Evolutionary conservation across 495 filamentous ascomycete genomes (phyloP).

Genomic region (Neurospora sp.): DNA sequence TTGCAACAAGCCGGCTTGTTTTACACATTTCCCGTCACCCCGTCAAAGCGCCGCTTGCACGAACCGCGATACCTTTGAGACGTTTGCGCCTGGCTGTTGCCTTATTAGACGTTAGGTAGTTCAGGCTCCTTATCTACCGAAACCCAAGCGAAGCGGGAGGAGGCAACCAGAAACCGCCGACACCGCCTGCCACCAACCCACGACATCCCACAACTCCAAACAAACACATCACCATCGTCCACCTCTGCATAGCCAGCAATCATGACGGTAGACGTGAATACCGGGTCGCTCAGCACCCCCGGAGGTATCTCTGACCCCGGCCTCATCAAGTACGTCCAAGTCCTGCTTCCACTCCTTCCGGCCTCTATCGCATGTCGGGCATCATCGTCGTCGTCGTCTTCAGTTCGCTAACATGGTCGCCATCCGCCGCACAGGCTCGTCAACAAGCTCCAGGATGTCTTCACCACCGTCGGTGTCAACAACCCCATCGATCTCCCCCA

Average conservation of each 20-base stretch:
- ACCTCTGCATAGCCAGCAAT: slow-evolving; percentile 5
- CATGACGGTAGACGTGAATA: slow-evolving; percentile 20
- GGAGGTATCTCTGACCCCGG: slow-evolving; percentile 51
- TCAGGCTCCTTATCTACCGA: not conserved
- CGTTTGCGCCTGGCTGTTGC: not conserved
- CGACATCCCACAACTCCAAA: not conserved
- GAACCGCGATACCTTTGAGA: not conserved
- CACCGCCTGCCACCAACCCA: not conserved
- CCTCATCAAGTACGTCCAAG: slow-evolving; percentile 43
- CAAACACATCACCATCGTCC: not conserved
- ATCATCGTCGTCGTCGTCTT: slow-evolving; percentile 2
- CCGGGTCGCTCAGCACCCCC: slow-evolving; percentile 27
- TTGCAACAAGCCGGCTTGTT: not conserved
- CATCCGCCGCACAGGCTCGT: slow-evolving; percentile 56
- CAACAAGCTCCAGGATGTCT: slow-evolving; percentile 99
- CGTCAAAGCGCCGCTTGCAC: not conserved
- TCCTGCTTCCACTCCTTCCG: not conserved
- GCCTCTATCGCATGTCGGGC: slow-evolving; percentile 8
- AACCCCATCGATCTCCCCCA: slow-evolving; percentile 99
- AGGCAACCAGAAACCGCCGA: not conserved
- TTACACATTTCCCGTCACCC: not conserved
- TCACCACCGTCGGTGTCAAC: slow-evolving; percentile 94
- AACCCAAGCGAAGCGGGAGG: not conserved
- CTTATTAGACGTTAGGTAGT: not conserved
- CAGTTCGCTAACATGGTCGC: slow-evolving; percentile 19